Evolutionary conservation across 179 eudicot species (phyloP).

Genomic region (Spergularia azorica): DNA sequence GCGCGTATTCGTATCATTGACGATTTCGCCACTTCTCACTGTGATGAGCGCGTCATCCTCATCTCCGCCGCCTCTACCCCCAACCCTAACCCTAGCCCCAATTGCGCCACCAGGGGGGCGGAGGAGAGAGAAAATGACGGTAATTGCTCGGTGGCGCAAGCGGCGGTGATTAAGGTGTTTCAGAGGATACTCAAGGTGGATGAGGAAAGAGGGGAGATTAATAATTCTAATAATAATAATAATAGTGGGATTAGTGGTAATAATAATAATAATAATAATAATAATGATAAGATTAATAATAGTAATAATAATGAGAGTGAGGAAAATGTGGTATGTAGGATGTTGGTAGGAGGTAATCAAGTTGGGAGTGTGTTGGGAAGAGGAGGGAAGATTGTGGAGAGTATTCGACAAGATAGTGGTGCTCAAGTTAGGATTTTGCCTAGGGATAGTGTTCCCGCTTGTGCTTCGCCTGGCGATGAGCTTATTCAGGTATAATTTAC

Average conservation of each 20-base stretch:
- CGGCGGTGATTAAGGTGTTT: conserved; percentile 71
- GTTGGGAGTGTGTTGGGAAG: conserved; percentile 55
- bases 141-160: conserved; percentile 55
- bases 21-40: conserved; percentile 28
- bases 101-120: background rate
- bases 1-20: conserved; percentile 65
- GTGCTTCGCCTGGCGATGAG: conserved; percentile 61
- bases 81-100: conserved; percentile 27
- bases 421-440: conserved; percentile 57
- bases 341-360: conserved; percentile 47
- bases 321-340: conserved; percentile 41
- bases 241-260: background rate
- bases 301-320: background rate
- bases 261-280: conserved; percentile 22
- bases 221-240: conserved; percentile 20
- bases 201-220: conserved; percentile 40
- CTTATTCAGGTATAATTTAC: conserved; percentile 47
- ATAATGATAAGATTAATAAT: conserved; percentile 1
- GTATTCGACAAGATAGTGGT: conserved; percentile 45
- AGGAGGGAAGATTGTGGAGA: conserved; percentile 57
- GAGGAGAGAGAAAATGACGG: conserved; percentile 2
- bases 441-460: conserved; percentile 49
- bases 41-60: conserved; percentile 56
- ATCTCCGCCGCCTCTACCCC: conserved; percentile 32
- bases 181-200: conserved; percentile 72